These are phyloP conservation scores for Achlya hypogyna DNA, from an alignment of 352 stramenopile genomes.

Conservation along the genomic window DNA sequence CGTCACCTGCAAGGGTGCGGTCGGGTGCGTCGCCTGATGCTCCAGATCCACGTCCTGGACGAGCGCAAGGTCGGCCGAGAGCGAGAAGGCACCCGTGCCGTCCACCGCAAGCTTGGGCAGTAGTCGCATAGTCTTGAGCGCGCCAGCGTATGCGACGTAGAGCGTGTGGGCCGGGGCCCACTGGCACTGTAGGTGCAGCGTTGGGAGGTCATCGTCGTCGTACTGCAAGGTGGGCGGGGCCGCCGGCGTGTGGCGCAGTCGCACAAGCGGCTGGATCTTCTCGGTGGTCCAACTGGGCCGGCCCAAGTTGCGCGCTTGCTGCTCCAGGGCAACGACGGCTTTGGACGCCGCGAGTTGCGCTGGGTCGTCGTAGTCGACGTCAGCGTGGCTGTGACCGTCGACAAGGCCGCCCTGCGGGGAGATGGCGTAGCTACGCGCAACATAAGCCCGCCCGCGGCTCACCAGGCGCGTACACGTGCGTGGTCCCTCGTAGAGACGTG, in stretches of 20 bases:
- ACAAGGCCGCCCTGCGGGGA: conserved; percentile 60
- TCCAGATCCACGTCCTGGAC: background rate
- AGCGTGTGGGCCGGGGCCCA: background rate
- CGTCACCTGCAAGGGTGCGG: background rate
- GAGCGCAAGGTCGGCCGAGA: background rate
- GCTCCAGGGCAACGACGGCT: background rate
- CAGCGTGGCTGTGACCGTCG: conserved; percentile 52
- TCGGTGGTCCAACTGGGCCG: background rate
- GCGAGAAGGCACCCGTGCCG: background rate
- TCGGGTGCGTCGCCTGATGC: background rate
- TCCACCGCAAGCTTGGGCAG: background rate
- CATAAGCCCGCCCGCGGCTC: background rate
- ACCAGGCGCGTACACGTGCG: conserved; percentile 54
- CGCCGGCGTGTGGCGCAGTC: conserved; percentile 4
- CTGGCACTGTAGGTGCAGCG: background rate
- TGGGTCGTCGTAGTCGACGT: background rate
- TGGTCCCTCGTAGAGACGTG: conserved; percentile 76
- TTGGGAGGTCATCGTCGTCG: background rate
- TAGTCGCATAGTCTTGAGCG: background rate
- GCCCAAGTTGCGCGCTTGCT: background rate
- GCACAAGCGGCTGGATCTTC: background rate
- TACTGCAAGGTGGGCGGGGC: background rate
- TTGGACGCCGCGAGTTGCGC: background rate
- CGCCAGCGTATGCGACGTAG: background rate
- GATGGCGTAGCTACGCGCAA: conserved; percentile 25